Percentiles rank a stretch among this genome's conserved stretches.
These are phyloP conservation scores for Pseudocohnilembus persalinus DNA, from an alignment of 169 alveolate genomes.

Conservation along the genomic window DNA sequence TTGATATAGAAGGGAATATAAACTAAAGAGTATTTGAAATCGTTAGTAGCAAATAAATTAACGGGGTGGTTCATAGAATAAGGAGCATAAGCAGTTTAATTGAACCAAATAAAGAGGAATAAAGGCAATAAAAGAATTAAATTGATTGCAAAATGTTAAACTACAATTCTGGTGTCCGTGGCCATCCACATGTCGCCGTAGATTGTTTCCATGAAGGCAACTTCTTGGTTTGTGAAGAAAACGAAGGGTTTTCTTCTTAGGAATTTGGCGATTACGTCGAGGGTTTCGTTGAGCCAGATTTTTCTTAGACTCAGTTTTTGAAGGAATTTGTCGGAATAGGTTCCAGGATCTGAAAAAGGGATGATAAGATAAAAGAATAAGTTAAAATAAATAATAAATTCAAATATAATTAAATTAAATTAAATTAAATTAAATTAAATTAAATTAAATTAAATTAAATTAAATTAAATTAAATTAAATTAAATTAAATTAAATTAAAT, in stretches of 20 bases:
- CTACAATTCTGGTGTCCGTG: not conserved
- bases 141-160: not conserved
- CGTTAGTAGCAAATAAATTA: not conserved
- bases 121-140: not conserved
- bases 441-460: no score
- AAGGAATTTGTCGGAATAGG: not conserved
- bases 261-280: not conserved
- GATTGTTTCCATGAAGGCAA: not conserved
- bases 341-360: not conserved
- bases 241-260: not conserved
- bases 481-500: no score
- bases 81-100: not conserved
- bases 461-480: no score
- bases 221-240: not conserved
- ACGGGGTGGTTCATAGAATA: not conserved
- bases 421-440: no score
- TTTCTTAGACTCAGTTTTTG: not conserved
- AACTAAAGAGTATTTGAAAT: not conserved
- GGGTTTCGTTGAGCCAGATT: not conserved
- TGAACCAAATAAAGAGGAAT: not conserved
- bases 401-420: no score
- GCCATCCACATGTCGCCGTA: not conserved
- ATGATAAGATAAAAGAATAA: no score
- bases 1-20: not conserved
- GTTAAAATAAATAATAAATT: no score